phyloP scores from a whole-genome alignment of 169 alveolate species.

The Amoebophrya sp. region DNA sequence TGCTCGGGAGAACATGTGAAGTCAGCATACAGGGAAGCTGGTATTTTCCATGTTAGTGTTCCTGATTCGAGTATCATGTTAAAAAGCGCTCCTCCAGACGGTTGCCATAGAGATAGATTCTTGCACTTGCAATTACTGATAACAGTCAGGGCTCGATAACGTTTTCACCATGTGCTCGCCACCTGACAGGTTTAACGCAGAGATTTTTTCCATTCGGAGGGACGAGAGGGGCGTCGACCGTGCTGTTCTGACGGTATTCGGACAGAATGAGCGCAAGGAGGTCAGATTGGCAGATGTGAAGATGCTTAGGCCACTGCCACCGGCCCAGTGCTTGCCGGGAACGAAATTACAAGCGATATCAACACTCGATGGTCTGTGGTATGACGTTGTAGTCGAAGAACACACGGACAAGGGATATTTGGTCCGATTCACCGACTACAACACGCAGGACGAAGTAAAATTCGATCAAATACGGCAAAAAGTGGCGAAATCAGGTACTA shows the following conservation, averaged over 20 bases:
- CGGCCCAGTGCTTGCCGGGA: background rate
- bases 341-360: background rate
- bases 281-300: background rate
- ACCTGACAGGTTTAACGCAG: background rate
- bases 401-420: background rate
- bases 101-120: no score
- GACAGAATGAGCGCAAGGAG: slow-evolving; percentile 3
- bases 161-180: no score
- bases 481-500: background rate
- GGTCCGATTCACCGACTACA: background rate
- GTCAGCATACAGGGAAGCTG: background rate
- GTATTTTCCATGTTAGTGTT: background rate
- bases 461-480: background rate
- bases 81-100: no score
- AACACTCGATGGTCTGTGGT: background rate
- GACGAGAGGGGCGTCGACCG: slow-evolving; percentile 23
- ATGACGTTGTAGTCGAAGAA: background rate
- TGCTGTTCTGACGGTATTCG: background rate
- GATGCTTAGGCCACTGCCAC: background rate
- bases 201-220: background rate
- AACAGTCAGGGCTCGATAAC: background rate
- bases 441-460: background rate
- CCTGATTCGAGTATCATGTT: no score
- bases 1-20: background rate
- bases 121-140: background rate